phyloP scores from a whole-genome alignment of 345 rosid genomes.

The Linum usitatissimum region DNA sequence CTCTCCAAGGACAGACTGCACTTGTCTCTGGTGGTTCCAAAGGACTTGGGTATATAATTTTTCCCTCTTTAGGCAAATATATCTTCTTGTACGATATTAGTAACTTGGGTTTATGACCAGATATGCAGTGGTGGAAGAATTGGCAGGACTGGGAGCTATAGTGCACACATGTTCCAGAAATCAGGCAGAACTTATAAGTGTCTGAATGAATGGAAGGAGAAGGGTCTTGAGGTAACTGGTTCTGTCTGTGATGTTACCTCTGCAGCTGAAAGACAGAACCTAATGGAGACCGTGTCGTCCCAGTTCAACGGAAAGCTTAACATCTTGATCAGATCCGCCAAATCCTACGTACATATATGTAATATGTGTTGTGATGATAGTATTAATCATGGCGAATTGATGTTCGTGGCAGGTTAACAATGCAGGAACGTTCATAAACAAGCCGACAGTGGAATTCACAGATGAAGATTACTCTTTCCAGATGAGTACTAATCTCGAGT shows the following conservation, averaged over 20 bases:
- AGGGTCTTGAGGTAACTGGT: slow-evolving; percentile 36
- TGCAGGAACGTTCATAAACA: neutral
- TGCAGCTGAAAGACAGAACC: slow-evolving; percentile 25
- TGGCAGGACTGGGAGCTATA: slow-evolving; percentile 13
- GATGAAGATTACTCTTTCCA: neutral
- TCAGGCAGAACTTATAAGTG: slow-evolving; percentile 6
- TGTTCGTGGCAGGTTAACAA: slow-evolving; percentile 5
- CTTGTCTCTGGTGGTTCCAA: slow-evolving; percentile 1
- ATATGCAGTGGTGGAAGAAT: slow-evolving; percentile 18
- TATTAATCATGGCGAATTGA: too few relatives aligned
- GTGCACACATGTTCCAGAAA: slow-evolving; percentile 16
- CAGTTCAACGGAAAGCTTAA: slow-evolving; percentile 38
- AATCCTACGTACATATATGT: too few relatives aligned
- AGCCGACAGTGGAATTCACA: slow-evolving; percentile 1
- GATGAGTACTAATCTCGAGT: slow-evolving; percentile 3
- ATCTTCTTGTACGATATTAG: too few relatives aligned
- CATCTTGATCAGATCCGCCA: slow-evolving; percentile 35
- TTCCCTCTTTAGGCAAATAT: too few relatives aligned
- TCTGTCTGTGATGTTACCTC: slow-evolving; percentile 33
- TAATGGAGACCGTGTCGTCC: slow-evolving; percentile 35
- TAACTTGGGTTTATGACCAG: neutral
- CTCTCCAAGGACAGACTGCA: neutral
- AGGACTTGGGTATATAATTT: neutral
- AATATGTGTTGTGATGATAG: too few relatives aligned
- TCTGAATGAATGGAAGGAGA: slow-evolving; percentile 27